These are phyloP conservation scores for Tulasnella sp. DNA, from an alignment of 768 basidiomycete genomes.

Conservation along the genomic window DNA sequence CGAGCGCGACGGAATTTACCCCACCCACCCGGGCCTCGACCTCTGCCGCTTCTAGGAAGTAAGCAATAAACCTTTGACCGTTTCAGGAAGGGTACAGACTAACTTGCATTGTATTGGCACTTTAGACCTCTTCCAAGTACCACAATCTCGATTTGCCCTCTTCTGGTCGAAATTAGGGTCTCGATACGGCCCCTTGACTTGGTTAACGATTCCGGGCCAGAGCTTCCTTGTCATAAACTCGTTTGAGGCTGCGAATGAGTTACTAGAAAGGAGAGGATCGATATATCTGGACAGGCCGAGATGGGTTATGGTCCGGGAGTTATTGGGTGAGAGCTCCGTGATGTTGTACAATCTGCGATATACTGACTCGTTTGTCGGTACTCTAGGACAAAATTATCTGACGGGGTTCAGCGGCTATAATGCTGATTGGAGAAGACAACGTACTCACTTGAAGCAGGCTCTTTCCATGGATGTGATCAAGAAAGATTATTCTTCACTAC, in stretches of 20 bases:
- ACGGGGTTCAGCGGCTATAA: not conserved
- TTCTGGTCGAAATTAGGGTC: slow-evolving; percentile 6
- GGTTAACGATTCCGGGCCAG: slow-evolving; percentile 20
- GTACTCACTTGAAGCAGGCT: not conserved
- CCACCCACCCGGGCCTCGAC: no score
- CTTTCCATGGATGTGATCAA: not conserved
- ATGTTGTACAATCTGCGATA: not conserved
- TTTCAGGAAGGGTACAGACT: no score
- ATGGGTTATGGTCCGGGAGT: not conserved
- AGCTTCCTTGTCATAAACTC: slow-evolving; percentile 26
- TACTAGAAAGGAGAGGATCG: slow-evolving; percentile 30
- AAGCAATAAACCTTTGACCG: no score
- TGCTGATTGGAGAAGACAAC: not conserved
- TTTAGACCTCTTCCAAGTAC: not conserved
- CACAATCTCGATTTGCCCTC: not conserved
- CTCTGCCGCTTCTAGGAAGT: no score
- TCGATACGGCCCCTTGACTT: slow-evolving; percentile 19
- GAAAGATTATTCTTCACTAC: not conserved
- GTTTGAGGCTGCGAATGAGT: slow-evolving; percentile 24
- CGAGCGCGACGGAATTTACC: no score
- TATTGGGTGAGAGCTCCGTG: not conserved
- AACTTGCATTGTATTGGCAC: no score
- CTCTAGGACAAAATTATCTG: not conserved
- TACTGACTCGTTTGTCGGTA: not conserved
- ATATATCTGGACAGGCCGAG: slow-evolving; percentile 30